A percentile compares a stretch with the other conserved stretches of the same genome.
phyloP scores from a whole-genome alignment of 2,329 filamentous ascomycete genomes.

The Arthrobotrys conoides region DNA sequence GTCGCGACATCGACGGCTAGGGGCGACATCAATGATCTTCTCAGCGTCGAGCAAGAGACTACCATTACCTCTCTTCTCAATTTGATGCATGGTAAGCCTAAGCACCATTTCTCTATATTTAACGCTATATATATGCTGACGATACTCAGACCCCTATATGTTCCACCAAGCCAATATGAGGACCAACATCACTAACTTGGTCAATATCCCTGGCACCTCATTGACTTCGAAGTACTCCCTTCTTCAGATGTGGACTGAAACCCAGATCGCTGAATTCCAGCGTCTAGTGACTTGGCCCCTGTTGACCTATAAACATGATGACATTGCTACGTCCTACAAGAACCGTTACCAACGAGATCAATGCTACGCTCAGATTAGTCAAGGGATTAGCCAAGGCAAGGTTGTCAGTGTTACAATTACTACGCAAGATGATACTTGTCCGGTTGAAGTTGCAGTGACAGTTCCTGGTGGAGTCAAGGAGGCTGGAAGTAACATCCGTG shows the following conservation, averaged over 20 bases:
- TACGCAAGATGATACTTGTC: conserved; percentile 69
- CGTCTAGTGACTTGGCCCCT: conserved; percentile 73
- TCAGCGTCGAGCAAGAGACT: conserved; percentile 70
- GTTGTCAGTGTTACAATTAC: conserved; percentile 67
- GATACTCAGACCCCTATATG: conserved; percentile 71
- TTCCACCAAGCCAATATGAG: conserved; percentile 77
- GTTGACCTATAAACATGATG: conserved; percentile 73
- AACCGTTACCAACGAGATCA: conserved; percentile 72
- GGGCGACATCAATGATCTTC: conserved; percentile 71
- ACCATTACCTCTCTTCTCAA: conserved; percentile 72
- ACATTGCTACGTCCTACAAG: conserved; percentile 71
- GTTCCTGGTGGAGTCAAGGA: conserved; percentile 69
- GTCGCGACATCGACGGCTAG: conserved; percentile 72
- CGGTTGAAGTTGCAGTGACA: conserved; percentile 72
- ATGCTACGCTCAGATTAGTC: conserved; percentile 70
- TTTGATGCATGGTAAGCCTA: conserved; percentile 44
- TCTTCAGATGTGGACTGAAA: conserved; percentile 74
- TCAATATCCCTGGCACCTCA: conserved; percentile 68
- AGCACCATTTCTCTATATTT: too few species aligned
- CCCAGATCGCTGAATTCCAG: conserved; percentile 71
- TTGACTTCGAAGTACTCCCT: conserved; percentile 69
- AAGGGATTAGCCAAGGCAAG: conserved; percentile 29
- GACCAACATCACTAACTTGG: conserved; percentile 68
- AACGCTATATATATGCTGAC: conserved; percentile 45
- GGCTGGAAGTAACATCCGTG: conserved; percentile 68